phyloP scores from a whole-genome alignment of 1,284 basidiomycete species.

The Sanghuangporus sanghuang region DNA sequence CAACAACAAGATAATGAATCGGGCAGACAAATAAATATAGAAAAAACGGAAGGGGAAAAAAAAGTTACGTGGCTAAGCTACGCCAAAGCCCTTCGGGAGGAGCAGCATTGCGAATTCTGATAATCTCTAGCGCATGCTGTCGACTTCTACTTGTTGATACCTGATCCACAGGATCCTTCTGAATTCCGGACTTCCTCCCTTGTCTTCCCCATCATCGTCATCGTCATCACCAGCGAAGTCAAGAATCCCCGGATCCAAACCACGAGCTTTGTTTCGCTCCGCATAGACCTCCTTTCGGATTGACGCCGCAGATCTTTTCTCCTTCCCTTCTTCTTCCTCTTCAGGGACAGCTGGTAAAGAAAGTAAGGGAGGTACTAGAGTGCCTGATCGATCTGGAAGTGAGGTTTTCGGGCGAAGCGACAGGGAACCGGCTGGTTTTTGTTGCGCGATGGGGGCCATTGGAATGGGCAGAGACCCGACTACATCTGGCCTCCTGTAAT shows the following conservation, averaged over 20 bases:
- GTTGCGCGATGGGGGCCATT: slow-evolving; percentile 40
- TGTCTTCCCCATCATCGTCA: background rate
- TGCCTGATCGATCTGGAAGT: slow-evolving; percentile 33
- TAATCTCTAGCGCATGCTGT: slow-evolving; percentile 57
- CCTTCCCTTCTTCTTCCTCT: slow-evolving; percentile 13
- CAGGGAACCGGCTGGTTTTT: slow-evolving; percentile 32
- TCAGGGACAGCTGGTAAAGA: slow-evolving; percentile 19
- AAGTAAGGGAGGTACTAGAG: slow-evolving; percentile 22
- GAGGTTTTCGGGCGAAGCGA: slow-evolving; percentile 52
- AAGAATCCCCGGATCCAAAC: slow-evolving; percentile 61
- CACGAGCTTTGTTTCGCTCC: slow-evolving; percentile 56
- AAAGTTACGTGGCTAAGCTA: slow-evolving; percentile 33
- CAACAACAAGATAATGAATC: background rate
- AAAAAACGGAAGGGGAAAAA: background rate
- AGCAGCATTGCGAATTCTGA: slow-evolving; percentile 54
- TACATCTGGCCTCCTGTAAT: slow-evolving; percentile 21
- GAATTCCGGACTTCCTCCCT: slow-evolving; percentile 25
- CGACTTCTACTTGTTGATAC: slow-evolving; percentile 39
- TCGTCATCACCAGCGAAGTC: slow-evolving; percentile 41
- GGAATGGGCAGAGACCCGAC: slow-evolving; percentile 57
- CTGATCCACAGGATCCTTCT: slow-evolving; percentile 30
- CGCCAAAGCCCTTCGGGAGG: slow-evolving; percentile 74
- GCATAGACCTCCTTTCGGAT: slow-evolving; percentile 58
- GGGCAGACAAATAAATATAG: background rate
- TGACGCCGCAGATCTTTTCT: slow-evolving; percentile 37